Percentiles rank a stretch among this genome's conserved stretches.
Conservation (phyloP, 2,329 filamentous ascomycete species). For the Aspergillus sp. region DNA sequence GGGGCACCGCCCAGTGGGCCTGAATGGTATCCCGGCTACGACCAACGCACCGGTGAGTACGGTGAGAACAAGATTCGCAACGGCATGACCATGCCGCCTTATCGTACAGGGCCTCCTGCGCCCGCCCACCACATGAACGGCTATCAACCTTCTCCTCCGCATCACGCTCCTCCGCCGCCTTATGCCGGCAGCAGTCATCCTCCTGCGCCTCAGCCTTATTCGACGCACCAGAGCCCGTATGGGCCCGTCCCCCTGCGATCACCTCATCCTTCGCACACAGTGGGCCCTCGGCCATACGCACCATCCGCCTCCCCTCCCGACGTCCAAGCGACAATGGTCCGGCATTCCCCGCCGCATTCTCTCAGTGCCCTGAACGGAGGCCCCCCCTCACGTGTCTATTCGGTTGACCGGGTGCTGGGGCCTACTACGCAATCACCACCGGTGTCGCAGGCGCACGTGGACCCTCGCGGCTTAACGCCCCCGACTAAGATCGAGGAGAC, state of each 20-base stretch:
- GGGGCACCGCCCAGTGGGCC: constrained; percentile 26
- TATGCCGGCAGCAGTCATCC: constrained; percentile 31
- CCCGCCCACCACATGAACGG: constrained; percentile 55
- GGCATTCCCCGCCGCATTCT: constrained; percentile 37
- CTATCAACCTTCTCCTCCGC: constrained; percentile 32
- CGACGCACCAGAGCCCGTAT: constrained; percentile 39
- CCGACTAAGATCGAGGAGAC: constrained; percentile 31
- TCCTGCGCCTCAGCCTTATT: constrained; percentile 36
- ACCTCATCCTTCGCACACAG: constrained; percentile 32
- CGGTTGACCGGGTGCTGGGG: constrained; percentile 36
- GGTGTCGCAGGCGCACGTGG: constrained; percentile 32
- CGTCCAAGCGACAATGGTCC: constrained; percentile 35
- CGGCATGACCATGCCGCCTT: constrained; percentile 32
- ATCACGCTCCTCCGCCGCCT: constrained; percentile 31
- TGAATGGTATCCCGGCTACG: constrained; percentile 37
- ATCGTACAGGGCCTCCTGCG: constrained; percentile 38
- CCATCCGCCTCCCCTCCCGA: constrained; percentile 39
- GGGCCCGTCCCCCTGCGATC: constrained; percentile 34
- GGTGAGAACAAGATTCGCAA: constrained; percentile 31
- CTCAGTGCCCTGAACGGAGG: constrained; percentile 36
- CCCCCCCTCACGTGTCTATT: constrained; percentile 36
- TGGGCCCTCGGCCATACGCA: constrained; percentile 32
- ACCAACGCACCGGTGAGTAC: constrained; percentile 33
- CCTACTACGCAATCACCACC: constrained; percentile 37
- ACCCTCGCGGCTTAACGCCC: constrained; percentile 34